Evolutionary conservation across 1,284 basidiomycete genomes (phyloP).

Genomic region (Lignosus rhinocerotis): DNA sequence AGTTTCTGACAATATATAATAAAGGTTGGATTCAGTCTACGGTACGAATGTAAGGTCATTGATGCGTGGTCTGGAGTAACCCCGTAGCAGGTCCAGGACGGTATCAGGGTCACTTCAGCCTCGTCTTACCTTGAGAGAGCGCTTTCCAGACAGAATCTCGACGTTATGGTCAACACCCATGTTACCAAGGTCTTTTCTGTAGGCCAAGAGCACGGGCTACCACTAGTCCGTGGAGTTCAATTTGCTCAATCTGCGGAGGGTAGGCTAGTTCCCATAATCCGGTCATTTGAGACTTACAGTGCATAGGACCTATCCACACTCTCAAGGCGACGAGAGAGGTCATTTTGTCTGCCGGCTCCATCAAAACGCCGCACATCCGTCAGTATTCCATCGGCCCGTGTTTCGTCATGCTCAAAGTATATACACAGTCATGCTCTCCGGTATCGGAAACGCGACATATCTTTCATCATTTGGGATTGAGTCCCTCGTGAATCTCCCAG

Average conservation of each 20-base stretch:
- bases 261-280: background rate
- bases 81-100: conserved; percentile 18
- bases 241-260: conserved; percentile 27
- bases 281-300: background rate
- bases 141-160: conserved; percentile 39
- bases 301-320: conserved; percentile 13
- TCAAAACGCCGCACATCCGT: conserved; percentile 42
- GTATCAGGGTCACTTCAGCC: conserved; percentile 30
- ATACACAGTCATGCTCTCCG: conserved; percentile 33
- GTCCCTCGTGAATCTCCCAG: conserved; percentile 33
- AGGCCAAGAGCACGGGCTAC: conserved; percentile 9
- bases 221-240: conserved; percentile 34
- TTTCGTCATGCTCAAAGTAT: no score
- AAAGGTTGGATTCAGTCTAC: background rate
- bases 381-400: conserved; percentile 8
- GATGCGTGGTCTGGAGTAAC: no score
- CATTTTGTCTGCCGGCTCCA: conserved; percentile 35
- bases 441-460: conserved; percentile 38
- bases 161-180: conserved; percentile 40
- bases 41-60: no score
- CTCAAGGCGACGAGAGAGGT: conserved; percentile 25
- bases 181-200: conserved; percentile 39
- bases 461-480: conserved; percentile 35
- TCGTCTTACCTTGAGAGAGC: conserved; percentile 32
- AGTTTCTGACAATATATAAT: no score